Percentiles rank a stretch among this genome's conserved stretches.
Evolutionary conservation across 176 grass and related monocot genomes (phyloP).

Genomic region (Cocos nucifera): DNA sequence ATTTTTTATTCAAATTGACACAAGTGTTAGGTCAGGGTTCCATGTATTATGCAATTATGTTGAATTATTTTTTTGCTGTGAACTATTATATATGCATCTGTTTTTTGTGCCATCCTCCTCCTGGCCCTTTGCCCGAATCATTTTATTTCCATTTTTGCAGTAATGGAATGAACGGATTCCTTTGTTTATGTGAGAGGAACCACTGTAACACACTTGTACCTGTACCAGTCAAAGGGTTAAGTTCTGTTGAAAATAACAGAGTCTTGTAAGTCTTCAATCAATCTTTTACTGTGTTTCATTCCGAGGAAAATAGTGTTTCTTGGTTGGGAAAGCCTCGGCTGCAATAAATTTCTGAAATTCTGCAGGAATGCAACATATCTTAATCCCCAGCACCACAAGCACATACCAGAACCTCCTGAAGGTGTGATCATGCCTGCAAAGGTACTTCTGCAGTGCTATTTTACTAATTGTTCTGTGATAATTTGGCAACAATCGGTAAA

Average conservation of each 20-base stretch:
- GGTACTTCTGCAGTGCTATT: slow-evolving; percentile 37
- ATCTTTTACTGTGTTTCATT: neutral
- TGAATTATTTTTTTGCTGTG: neutral
- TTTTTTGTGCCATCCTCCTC: too few relatives aligned
- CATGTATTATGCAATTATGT: slow-evolving; percentile 12
- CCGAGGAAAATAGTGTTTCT: neutral
- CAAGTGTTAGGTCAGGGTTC: slow-evolving; percentile 57
- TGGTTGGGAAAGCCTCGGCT: slow-evolving; percentile 3
- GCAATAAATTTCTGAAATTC: slow-evolving; percentile 11
- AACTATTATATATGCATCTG: too few relatives aligned
- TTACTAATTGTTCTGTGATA: slow-evolving; percentile 2
- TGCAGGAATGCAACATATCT: slow-evolving; percentile 81
- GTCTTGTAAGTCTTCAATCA: slow-evolving; percentile 61
- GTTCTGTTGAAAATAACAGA: slow-evolving; percentile 59
- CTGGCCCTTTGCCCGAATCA: too few relatives aligned
- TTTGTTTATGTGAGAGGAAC: slow-evolving; percentile 80
- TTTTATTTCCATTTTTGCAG: slow-evolving; percentile 29
- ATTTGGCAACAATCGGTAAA: too few relatives aligned
- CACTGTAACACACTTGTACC: slow-evolving; percentile 29
- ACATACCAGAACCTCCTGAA: slow-evolving; percentile 68
- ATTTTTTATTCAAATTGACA: slow-evolving; percentile 54
- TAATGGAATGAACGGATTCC: slow-evolving; percentile 91
- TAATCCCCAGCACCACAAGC: slow-evolving; percentile 74
- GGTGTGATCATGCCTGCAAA: slow-evolving; percentile 71
- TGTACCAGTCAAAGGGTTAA: slow-evolving; percentile 75